Conservation (phyloP, 192 early-diverging fungal genomes). For the Phycomyces nitens region DNA sequence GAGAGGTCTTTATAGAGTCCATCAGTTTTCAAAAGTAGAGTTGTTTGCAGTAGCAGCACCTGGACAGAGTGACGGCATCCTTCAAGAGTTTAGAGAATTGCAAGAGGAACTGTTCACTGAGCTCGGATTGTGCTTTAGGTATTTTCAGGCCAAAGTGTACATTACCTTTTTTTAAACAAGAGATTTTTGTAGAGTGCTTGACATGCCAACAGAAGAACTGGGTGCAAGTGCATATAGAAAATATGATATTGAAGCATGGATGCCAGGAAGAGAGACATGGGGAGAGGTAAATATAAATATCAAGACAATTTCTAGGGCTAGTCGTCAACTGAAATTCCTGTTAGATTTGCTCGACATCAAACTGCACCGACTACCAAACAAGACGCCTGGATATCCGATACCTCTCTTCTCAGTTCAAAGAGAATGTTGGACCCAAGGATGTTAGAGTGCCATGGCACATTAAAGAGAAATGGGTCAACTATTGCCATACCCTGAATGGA, state of each 20-base stretch:
- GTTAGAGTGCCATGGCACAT: slow-evolving; percentile 21
- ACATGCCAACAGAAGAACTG: slow-evolving; percentile 92
- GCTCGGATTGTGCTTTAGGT: slow-evolving; percentile 76
- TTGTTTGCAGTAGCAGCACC: slow-evolving; percentile 73
- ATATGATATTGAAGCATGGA: slow-evolving; percentile 96
- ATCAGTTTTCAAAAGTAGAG: slow-evolving; percentile 95
- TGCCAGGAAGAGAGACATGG: slow-evolving; percentile 83
- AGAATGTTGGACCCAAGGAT: slow-evolving; percentile 20
- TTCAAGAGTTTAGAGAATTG: slow-evolving; percentile 68
- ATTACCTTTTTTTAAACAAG: neutral
- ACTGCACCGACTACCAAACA: slow-evolving; percentile 93
- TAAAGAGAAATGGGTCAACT: slow-evolving; percentile 47
- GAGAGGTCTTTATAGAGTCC: slow-evolving; percentile 86
- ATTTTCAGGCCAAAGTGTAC: too few relatives aligned
- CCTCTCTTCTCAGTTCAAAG: slow-evolving; percentile 21
- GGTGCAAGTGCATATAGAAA: slow-evolving; percentile 90
- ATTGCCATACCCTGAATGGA: slow-evolving; percentile 90
- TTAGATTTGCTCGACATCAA: slow-evolving; percentile 83
- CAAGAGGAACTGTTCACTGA: slow-evolving; percentile 74
- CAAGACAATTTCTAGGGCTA: neutral
- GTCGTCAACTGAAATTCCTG: neutral
- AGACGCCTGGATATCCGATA: slow-evolving; percentile 78
- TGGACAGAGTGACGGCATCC: slow-evolving; percentile 59
- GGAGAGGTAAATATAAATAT: slow-evolving; percentile 72
- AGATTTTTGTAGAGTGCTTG: slow-evolving; percentile 58